Evolutionary conservation across 441 rosid species (phyloP).

Genomic region (Gossypium schwendimanii): DNA sequence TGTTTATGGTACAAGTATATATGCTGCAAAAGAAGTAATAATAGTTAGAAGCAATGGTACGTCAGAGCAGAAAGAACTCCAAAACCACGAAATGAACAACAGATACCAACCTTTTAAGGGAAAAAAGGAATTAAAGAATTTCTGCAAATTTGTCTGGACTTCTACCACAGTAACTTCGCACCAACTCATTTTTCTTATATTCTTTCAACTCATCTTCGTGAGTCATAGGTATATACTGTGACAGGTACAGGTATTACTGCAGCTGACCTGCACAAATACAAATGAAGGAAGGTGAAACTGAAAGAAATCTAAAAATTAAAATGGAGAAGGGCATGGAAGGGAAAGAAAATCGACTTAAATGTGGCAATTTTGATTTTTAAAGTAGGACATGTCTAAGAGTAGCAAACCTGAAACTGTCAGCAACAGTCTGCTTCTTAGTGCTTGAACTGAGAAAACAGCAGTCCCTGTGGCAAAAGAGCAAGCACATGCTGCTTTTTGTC

Average conservation of each 20-base stretch:
- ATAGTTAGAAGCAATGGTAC: background rate
- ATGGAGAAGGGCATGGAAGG: background rate
- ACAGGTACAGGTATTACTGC: conserved; percentile 14
- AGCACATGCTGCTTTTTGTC: conserved; percentile 6
- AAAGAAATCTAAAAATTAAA: background rate
- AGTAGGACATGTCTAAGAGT: background rate
- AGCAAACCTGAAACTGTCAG: conserved; percentile 28
- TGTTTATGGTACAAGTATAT: conserved; percentile 18
- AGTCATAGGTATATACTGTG: conserved; percentile 16
- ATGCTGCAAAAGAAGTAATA: conserved; percentile 15
- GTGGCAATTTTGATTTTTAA: background rate
- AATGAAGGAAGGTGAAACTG: background rate
- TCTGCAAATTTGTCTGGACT: conserved; percentile 7
- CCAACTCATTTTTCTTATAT: conserved; percentile 13
- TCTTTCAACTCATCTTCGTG: conserved; percentile 23
- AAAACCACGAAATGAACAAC: background rate
- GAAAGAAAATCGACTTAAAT: background rate
- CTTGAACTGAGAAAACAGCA: conserved; percentile 17
- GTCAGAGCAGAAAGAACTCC: background rate
- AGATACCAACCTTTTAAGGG: conserved; percentile 21
- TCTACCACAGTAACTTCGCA: background rate
- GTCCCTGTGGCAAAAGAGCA: background rate
- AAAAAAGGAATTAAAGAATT: background rate
- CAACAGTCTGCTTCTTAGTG: conserved; percentile 1
- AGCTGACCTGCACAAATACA: conserved; percentile 24